Conservation (phyloP, 306 rosid genomes). For the Potentilla sterilis region DNA sequence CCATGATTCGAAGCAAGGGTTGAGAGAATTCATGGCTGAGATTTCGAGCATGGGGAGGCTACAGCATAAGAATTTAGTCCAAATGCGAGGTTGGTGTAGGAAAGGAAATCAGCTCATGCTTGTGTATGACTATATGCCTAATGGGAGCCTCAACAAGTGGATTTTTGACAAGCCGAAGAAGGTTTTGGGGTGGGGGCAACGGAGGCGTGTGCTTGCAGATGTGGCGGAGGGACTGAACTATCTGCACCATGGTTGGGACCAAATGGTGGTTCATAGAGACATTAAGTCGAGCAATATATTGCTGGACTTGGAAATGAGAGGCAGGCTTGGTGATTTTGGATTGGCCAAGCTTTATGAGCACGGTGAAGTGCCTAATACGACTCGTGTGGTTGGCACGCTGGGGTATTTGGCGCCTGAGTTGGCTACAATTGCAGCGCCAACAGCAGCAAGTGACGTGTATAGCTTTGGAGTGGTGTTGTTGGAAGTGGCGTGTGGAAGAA, state of each 20-base stretch:
- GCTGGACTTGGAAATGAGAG: conserved; percentile 73
- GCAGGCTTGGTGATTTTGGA: conserved; percentile 83
- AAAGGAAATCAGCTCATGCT: conserved; percentile 66
- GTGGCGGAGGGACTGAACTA: conserved; percentile 86
- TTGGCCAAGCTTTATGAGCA: conserved; percentile 84
- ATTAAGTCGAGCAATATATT: conserved; percentile 77
- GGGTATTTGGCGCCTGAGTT: conserved; percentile 92
- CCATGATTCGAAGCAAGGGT: conserved; percentile 94
- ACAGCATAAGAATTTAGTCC: conserved; percentile 83
- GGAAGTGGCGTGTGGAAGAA: conserved; percentile 85
- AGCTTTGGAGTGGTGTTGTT: conserved; percentile 85
- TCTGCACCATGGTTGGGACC: conserved; percentile 91
- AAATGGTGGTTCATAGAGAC: conserved; percentile 82
- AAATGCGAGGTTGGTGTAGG: conserved; percentile 94
- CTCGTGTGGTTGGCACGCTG: conserved; percentile 82
- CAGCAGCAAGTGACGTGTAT: conserved; percentile 77
- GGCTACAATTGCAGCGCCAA: conserved; percentile 56
- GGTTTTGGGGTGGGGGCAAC: conserved; percentile 51
- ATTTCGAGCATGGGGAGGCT: conserved; percentile 88
- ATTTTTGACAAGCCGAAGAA: conserved; percentile 50
- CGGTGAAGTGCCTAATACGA: conserved; percentile 78
- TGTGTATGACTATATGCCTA: conserved; percentile 88
- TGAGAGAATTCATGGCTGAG: conserved; percentile 92
- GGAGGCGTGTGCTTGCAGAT: conserved; percentile 64
- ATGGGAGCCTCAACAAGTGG: conserved; percentile 80